Percentiles rank a stretch among this genome's conserved stretches.
Conservation (phyloP, 148 eudicot species). For the Dianthus caryophyllus region DNA sequence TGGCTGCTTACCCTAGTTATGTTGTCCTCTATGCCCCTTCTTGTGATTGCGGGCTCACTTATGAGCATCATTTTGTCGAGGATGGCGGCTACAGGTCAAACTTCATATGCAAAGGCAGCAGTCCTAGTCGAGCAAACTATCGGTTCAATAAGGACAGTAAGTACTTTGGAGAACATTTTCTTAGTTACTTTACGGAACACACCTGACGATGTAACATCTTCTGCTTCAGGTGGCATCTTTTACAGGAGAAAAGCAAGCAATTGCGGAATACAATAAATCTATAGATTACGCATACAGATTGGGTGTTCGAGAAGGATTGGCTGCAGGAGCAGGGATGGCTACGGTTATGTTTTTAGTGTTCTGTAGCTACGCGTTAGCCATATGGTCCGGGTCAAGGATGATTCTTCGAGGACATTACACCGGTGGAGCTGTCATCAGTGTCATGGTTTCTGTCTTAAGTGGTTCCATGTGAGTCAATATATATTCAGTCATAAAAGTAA, state of each 20-base stretch:
- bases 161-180: no score
- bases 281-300: slow-evolving; percentile 42
- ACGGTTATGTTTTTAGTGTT: slow-evolving; percentile 31
- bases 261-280: slow-evolving; percentile 37
- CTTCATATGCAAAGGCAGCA: slow-evolving; percentile 70
- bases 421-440: slow-evolving; percentile 52
- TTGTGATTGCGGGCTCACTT: slow-evolving; percentile 48
- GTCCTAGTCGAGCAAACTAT: slow-evolving; percentile 72
- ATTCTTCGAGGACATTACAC: slow-evolving; percentile 43
- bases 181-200: not conserved
- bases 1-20: slow-evolving; percentile 82
- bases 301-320: slow-evolving; percentile 44
- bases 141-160: slow-evolving; percentile 81
- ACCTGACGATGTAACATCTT: not conserved
- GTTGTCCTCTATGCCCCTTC: slow-evolving; percentile 52
- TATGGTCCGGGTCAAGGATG: slow-evolving; percentile 69
- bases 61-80: slow-evolving; percentile 43
- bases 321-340: slow-evolving; percentile 50
- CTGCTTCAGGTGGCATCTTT: slow-evolving; percentile 65
- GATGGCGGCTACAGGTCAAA: slow-evolving; percentile 56
- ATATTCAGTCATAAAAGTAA: not conserved
- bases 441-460: slow-evolving; percentile 46
- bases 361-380: slow-evolving; percentile 46
- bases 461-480: slow-evolving; percentile 55
- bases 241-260: slow-evolving; percentile 61